Evolutionary conservation across 306 rosid species (phyloP), one percentile per base, ranked within the genome.

Genomic region (Fragaria vesca): DNA sequence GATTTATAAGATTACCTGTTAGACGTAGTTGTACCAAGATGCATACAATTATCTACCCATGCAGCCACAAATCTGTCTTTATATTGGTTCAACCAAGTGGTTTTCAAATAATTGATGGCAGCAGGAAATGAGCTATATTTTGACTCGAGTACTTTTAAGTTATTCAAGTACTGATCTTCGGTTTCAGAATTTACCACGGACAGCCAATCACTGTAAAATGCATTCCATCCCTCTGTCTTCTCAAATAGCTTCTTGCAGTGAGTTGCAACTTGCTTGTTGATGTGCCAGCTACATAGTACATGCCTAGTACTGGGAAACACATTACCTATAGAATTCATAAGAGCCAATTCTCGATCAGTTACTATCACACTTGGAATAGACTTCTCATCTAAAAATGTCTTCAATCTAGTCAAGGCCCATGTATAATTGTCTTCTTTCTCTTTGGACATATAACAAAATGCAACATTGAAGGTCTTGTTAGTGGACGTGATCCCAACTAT

Each of bases 381-480:
- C 1, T 48, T 48, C 3, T 48, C 52, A 48, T 48, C 5, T 16
- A 50, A 4, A 50, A 50, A 16, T 16, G 55, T 50, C 54, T 50
- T 50, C 20, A 50, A 50, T 50, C n/a, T 50, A 15, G n/a, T 50
- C 5, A 50, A 50, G 7, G 55, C n/a, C 55, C 55, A 50, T 5
- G n/a, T 50, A 2, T 50, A 50, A 15, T 50, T 50, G 20, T 50
- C 54, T 15, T 16, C 7, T 50, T 50, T 50, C 55, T 50, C 55
- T 50, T 50, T 50, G 55, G 55, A 16, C 20, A 50, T 50, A 15
- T 50, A 50, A 50, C 20, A 4, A 50, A 50, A 50, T 50, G 20
- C 20, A 50, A 50, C 55, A 15, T 50, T 50, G 54, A 45, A 45
- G 48, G 24, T 52, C 54, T 2, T 79, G 82, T 42, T 72, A 73